A percentile compares a stretch with the other conserved stretches of the same genome.
phyloP scores from a whole-genome alignment of 192 early-diverging fungal species.

The Coemansia sp. region DNA sequence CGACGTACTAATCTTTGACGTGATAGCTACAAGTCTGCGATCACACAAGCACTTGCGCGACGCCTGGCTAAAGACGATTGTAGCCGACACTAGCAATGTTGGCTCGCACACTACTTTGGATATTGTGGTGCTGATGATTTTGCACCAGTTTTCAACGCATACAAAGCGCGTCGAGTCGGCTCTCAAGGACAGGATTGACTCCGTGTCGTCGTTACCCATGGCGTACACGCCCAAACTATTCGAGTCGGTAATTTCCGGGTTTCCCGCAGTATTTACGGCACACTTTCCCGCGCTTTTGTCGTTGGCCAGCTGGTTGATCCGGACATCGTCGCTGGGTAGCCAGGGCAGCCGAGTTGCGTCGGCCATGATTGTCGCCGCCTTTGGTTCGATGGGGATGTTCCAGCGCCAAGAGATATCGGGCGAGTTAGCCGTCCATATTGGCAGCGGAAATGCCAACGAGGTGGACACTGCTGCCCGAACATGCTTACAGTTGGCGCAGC shows the following conservation, averaged over 20 bases:
- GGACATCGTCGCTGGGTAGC: conserved; percentile 42
- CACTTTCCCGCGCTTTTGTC: conserved; percentile 52
- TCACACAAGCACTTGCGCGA: conserved; percentile 66
- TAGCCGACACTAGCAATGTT: conserved; percentile 30
- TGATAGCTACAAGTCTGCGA: conserved; percentile 60
- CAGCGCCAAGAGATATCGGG: conserved; percentile 76
- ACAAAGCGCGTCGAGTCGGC: conserved; percentile 29
- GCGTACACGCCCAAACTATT: conserved; percentile 25
- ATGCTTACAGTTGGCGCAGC: conserved; percentile 52
- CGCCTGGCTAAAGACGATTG: conserved; percentile 64
- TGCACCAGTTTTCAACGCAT: conserved; percentile 37
- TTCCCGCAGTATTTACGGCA: conserved; percentile 27
- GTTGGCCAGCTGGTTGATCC: conserved; percentile 58
- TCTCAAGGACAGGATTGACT: conserved; percentile 21
- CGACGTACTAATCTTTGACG: conserved; percentile 54
- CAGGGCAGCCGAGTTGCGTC: conserved; percentile 35
- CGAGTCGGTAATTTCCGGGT: conserved; percentile 8
- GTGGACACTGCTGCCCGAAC: conserved; percentile 61
- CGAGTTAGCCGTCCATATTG: conserved; percentile 73
- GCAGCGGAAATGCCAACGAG: conserved; percentile 61
- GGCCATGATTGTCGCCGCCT: conserved; percentile 21
- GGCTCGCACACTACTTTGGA: conserved; percentile 47
- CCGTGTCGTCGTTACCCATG: conserved; percentile 2
- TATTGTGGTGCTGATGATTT: conserved; percentile 39
- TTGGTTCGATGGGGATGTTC: conserved; percentile 54